phyloP scores from a whole-genome alignment of 257 asterid species.

The Prunella vulgaris region DNA sequence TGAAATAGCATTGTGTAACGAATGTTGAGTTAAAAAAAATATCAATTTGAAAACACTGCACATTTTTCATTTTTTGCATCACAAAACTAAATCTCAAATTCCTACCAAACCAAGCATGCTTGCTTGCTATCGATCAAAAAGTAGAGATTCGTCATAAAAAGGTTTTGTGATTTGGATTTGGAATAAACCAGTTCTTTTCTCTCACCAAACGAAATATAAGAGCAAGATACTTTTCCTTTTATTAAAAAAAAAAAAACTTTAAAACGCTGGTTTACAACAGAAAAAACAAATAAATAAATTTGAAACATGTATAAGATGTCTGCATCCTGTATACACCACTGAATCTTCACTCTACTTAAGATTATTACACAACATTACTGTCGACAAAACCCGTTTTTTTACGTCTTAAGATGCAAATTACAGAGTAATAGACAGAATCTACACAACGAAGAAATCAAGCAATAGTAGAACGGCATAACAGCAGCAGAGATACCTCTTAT shows the following conservation, averaged over 20 bases:
- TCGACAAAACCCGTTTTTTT: slow-evolving; percentile 23
- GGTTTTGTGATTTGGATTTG: no score
- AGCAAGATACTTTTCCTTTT: not conserved
- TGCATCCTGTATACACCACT: slow-evolving; percentile 18
- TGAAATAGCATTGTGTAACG: no score
- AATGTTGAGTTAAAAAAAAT: no score
- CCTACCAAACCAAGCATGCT: no score
- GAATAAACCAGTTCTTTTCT: not conserved
- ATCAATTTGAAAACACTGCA: no score
- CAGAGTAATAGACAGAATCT: slow-evolving; percentile 38
- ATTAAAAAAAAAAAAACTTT: not conserved
- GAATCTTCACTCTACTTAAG: slow-evolving; percentile 8
- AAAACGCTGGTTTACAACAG: slow-evolving; percentile 9
- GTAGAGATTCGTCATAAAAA: no score
- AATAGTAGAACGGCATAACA: slow-evolving; percentile 27
- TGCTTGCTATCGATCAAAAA: no score
- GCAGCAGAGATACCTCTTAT: no score
- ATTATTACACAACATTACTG: slow-evolving; percentile 29
- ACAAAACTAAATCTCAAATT: no score
- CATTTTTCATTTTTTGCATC: no score
- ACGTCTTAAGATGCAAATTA: slow-evolving; percentile 24
- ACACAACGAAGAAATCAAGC: slow-evolving; percentile 40
- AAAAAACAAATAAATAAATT: not conserved
- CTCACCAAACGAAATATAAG: not conserved
- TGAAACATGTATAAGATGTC: not conserved